phyloP scores from a whole-genome alignment of 495 filamentous ascomycete species.

The Antarctomyces pellizariae region DNA sequence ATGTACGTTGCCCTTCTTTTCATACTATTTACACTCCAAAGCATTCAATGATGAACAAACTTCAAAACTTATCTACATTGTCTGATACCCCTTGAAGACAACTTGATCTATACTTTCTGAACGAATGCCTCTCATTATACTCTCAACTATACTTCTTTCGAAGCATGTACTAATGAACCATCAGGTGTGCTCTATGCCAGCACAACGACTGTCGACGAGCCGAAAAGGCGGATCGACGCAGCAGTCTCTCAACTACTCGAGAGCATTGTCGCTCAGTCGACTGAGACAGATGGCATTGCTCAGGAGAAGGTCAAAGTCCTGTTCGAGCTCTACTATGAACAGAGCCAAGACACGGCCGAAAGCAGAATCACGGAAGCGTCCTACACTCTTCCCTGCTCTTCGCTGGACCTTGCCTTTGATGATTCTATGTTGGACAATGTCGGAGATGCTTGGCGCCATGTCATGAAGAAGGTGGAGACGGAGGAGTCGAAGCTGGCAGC shows the following conservation, averaged over 20 bases:
- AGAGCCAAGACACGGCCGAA: constrained; percentile 14
- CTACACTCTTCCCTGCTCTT: constrained; percentile 24
- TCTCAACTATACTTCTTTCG: constrained; percentile 8
- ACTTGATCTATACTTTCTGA: constrained; percentile 77
- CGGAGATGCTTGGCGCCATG: constrained; percentile 33
- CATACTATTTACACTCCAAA: constrained; percentile 5
- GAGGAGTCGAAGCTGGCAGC: constrained; percentile 12
- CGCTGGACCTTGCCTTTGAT: constrained; percentile 42
- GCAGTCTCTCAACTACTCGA: constrained; percentile 32
- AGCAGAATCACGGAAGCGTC: constrained; percentile 9
- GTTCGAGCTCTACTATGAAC: constrained; percentile 41
- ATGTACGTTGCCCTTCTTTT: constrained; percentile 36
- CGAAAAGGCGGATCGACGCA: constrained; percentile 20
- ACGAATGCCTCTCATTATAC: constrained; percentile 17
- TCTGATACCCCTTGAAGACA: constrained; percentile 72
- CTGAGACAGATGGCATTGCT: too few species aligned
- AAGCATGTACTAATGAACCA: constrained; percentile 21
- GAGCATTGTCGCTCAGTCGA: too few species aligned
- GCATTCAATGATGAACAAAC: constrained; percentile 44
- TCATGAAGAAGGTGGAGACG: constrained; percentile 27
- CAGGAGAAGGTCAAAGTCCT: constrained; percentile 20
- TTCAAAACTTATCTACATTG: constrained; percentile 99
- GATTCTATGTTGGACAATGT: constrained; percentile 38
- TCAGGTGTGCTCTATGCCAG: constrained; percentile 52
- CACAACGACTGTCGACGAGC: constrained; percentile 19